A percentile compares a stretch with the other conserved stretches of the same genome.
Conservation (phyloP, 768 basidiomycete species). For the Phylloporus rhodoxanthus region DNA sequence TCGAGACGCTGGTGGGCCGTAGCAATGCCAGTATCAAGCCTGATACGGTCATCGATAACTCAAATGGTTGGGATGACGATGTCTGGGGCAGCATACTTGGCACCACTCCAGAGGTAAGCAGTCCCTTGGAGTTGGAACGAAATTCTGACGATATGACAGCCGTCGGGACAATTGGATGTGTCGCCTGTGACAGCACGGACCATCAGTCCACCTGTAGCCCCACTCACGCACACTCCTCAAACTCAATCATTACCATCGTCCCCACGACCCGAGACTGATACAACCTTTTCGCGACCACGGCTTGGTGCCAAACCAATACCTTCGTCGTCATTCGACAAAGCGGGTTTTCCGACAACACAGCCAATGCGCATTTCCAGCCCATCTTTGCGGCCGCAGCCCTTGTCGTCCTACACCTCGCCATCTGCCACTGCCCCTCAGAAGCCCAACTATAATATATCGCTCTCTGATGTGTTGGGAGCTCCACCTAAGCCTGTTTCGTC, state of each 20-base stretch:
- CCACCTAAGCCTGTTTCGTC: conserved; percentile 13
- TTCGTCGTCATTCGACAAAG: conserved; percentile 31
- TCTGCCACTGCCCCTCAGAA: conserved; percentile 21
- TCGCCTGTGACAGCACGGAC: conserved; percentile 13
- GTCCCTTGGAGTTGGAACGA: not conserved
- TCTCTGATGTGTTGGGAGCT: conserved; percentile 28
- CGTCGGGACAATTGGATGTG: conserved; percentile 11
- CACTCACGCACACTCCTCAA: conserved; percentile 10
- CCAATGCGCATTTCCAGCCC: conserved; percentile 18
- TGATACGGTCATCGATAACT: conserved; percentile 34
- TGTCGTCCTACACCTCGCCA: conserved; percentile 8
- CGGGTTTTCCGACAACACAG: conserved; percentile 25
- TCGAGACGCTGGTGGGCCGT: conserved; percentile 79
- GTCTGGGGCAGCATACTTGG: conserved; percentile 79
- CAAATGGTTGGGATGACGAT: conserved; percentile 69
- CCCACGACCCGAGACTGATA: conserved; percentile 32
- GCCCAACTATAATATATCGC: conserved; percentile 58
- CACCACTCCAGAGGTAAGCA: conserved; percentile 30
- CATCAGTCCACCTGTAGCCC: conserved; percentile 11
- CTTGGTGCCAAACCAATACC: conserved; percentile 36
- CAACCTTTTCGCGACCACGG: conserved; percentile 30
- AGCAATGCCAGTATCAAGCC: conserved; percentile 43
- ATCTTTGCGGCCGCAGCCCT: conserved; percentile 17
- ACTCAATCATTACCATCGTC: conserved; percentile 38
- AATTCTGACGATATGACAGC: conserved; percentile 12